Evolutionary conservation across 306 rosid species (phyloP).

Genomic region (Heteromeles arbutifolia): DNA sequence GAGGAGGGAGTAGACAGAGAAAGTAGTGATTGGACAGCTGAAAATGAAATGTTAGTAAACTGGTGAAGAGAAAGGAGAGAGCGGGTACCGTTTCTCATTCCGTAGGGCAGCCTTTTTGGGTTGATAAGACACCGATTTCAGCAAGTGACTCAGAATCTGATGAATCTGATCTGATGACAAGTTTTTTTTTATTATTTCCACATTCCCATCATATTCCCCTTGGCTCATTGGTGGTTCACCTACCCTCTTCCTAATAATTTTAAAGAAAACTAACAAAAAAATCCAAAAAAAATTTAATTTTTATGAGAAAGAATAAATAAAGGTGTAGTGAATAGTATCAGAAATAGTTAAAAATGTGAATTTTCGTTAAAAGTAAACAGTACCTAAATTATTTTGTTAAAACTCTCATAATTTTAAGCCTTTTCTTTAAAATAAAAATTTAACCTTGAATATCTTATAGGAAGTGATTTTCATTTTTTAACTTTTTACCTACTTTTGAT

Average conservation of each 20-base stretch:
- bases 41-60: constrained; percentile 11
- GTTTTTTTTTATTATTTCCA: neutral
- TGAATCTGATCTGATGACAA: constrained; percentile 16
- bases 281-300: too few species aligned
- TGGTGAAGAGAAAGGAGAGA: neutral
- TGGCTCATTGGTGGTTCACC: constrained; percentile 2
- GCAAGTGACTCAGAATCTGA: constrained; percentile 19
- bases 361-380: too few species aligned
- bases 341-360: accelerated
- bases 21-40: constrained; percentile 39
- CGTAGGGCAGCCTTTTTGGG: constrained; percentile 24
- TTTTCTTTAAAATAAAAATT: too few species aligned
- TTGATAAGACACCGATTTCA: constrained; percentile 41
- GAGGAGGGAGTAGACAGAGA: constrained; percentile 7
- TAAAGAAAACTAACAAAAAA: too few species aligned
- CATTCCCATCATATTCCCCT: constrained; percentile 13
- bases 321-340: accelerated
- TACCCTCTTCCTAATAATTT: neutral
- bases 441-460: too few species aligned
- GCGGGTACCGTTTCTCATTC: neutral
- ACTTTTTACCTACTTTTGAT: too few species aligned
- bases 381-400: too few species aligned
- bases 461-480: neutral
- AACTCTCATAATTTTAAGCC: too few species aligned
- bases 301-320: too few species aligned